These are phyloP conservation scores for Penicillium roqueforti DNA, from an alignment of 495 filamentous ascomycete genomes.

Conservation along the genomic window DNA sequence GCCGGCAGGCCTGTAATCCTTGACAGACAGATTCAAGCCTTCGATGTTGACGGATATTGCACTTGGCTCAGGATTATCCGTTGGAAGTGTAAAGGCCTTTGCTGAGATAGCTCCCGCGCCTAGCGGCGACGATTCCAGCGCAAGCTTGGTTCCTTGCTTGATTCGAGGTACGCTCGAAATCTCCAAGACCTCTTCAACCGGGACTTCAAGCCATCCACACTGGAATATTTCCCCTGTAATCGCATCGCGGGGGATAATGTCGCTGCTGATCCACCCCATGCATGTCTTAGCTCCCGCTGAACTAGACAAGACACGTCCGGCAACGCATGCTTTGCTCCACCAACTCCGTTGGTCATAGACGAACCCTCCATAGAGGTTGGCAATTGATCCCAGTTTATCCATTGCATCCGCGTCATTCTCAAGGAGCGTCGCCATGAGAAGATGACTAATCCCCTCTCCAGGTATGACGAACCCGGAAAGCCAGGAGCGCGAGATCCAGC, in stretches of 20 bases:
- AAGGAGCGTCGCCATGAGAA: constrained; percentile 72
- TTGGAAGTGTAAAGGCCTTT: constrained; percentile 38
- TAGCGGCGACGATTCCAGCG: constrained; percentile 35
- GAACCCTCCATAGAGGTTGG: constrained; percentile 77
- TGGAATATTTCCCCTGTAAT: constrained; percentile 30
- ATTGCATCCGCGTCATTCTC: constrained; percentile 71
- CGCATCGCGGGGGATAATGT: constrained; percentile 43
- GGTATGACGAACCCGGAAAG: constrained; percentile 75
- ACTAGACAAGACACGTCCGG: constrained; percentile 70
- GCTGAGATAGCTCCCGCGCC: constrained; percentile 45
- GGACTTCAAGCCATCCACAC: constrained; percentile 64
- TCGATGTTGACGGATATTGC: constrained; percentile 19
- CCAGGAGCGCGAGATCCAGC: constrained; percentile 81
- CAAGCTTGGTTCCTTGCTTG: constrained; percentile 34
- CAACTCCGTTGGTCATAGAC: constrained; percentile 64
- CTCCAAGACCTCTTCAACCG: constrained; percentile 31
- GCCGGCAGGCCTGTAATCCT: constrained; percentile 10
- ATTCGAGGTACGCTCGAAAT: constrained; percentile 33
- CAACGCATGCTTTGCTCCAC: constrained; percentile 77
- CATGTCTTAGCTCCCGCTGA: constrained; percentile 63
- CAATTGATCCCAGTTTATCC: constrained; percentile 58
- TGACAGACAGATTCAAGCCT: constrained; percentile 20
- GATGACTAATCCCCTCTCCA: constrained; percentile 66
- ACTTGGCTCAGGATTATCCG: constrained; percentile 16
- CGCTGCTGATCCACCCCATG: constrained; percentile 71